These are phyloP conservation scores for Cucumis cinereus DNA, from an alignment of 306 rosid genomes.

Conservation along the genomic window DNA sequence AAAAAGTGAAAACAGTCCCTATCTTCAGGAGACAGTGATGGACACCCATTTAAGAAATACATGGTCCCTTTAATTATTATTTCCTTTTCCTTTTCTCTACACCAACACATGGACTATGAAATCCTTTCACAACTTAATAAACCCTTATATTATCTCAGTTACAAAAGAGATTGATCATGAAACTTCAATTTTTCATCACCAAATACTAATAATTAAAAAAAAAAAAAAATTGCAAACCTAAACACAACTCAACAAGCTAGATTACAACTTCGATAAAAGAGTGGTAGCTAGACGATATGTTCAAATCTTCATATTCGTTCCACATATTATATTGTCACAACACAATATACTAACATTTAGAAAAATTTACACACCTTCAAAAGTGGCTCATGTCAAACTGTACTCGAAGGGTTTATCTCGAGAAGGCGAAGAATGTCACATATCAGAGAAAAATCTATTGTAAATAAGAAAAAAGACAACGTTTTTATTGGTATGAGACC, in stretches of 20 bases:
- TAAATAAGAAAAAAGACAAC: background rate
- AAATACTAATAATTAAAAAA: background rate
- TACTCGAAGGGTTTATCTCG: background rate
- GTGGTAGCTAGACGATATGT: no score
- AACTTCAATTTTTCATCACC: background rate
- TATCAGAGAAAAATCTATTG: background rate
- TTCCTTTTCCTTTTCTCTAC: background rate
- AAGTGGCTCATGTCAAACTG: background rate
- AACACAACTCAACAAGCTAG: no score
- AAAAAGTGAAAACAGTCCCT: background rate
- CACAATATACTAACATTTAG: background rate
- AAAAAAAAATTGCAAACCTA: no score
- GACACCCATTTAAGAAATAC: constrained; percentile 6
- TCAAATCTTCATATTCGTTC: no score
- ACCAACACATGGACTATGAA: background rate
- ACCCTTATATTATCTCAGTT: background rate
- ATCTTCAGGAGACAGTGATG: constrained; percentile 12
- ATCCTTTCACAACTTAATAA: background rate
- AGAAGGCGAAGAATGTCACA: background rate
- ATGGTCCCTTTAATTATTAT: background rate
- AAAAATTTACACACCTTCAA: background rate
- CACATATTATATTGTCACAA: background rate
- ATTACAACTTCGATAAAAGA: no score
- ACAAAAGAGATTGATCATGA: background rate
- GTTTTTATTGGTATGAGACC: background rate